Evolutionary conservation across 1,284 basidiomycete genomes (phyloP).

Genomic region (Stygiomarasmius scandens): DNA sequence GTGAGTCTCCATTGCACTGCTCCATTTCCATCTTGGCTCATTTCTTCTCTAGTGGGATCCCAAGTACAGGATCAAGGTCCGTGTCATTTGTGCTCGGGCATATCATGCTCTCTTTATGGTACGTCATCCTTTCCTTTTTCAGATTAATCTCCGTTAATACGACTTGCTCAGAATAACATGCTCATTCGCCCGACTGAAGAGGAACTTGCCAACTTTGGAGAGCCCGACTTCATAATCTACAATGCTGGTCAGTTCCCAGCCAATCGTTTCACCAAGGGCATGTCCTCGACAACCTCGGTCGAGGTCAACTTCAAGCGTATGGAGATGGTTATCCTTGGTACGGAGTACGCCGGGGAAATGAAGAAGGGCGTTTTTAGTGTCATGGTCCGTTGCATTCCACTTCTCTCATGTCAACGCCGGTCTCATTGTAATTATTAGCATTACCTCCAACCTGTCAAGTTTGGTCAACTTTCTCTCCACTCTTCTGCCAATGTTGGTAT

Average conservation of each 20-base stretch:
- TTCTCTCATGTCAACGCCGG: slow-evolving; percentile 12
- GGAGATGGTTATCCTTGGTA: slow-evolving; percentile 99
- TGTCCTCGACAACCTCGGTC: slow-evolving; percentile 98
- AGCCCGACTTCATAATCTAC: slow-evolving; percentile 99
- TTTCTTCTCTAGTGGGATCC: slow-evolving; percentile 82
- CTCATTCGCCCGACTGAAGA: slow-evolving; percentile 96
- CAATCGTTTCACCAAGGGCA: slow-evolving; percentile 99
- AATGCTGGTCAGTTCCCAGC: slow-evolving; percentile 99
- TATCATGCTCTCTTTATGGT: slow-evolving; percentile 99
- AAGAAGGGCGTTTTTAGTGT: slow-evolving; percentile 99
- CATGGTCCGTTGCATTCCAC: slow-evolving; percentile 63
- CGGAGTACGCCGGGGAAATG: slow-evolving; percentile 99
- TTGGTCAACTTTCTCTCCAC: slow-evolving; percentile 96
- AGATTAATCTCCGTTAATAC: slow-evolving; percentile 11
- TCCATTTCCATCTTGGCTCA: slow-evolving; percentile 6
- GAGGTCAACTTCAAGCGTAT: slow-evolving; percentile 99
- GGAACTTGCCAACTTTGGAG: slow-evolving; percentile 94
- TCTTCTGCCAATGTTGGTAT: slow-evolving; percentile 98
- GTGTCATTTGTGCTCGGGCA: slow-evolving; percentile 96
- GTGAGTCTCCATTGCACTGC: slow-evolving; percentile 41
- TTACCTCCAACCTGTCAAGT: slow-evolving; percentile 99
- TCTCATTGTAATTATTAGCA: slow-evolving; percentile 53
- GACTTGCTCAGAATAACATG: slow-evolving; percentile 85
- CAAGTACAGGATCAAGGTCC: slow-evolving; percentile 99
- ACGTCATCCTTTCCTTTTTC: slow-evolving; percentile 35